phyloP scores from a whole-genome alignment of 352 stramenopile species.

The Pythium diclinum region DNA sequence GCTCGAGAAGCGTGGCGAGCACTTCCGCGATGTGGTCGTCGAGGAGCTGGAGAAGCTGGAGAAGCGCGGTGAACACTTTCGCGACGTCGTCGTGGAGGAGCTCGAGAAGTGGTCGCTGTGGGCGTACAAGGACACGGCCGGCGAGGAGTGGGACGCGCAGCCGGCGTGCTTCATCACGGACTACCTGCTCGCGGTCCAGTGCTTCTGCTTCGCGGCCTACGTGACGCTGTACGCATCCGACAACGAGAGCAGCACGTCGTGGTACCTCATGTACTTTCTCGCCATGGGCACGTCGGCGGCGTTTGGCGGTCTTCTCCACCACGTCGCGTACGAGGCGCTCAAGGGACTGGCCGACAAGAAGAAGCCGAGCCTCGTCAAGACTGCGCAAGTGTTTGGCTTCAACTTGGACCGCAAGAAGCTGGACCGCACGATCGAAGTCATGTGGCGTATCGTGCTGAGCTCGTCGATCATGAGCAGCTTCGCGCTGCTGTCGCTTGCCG shows the following conservation, averaged over 20 bases:
- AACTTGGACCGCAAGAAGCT: constrained; percentile 66
- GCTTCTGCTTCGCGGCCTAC: constrained; percentile 79
- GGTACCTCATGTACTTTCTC: constrained; percentile 88
- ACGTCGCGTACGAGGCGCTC: constrained; percentile 79
- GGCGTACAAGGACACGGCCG: constrained; percentile 67
- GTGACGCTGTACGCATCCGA: constrained; percentile 64
- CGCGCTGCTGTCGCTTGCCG: constrained; percentile 69
- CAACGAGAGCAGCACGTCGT: constrained; percentile 46
- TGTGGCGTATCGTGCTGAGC: constrained; percentile 81
- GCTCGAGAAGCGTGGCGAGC: constrained; percentile 59
- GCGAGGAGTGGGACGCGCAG: constrained; percentile 84
- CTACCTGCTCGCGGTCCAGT: constrained; percentile 81
- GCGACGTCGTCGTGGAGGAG: constrained; percentile 55
- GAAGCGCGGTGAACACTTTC: constrained; percentile 51
- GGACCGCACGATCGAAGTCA: constrained; percentile 64
- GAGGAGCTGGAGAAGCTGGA: constrained; percentile 48
- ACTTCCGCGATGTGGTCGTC: constrained; percentile 60
- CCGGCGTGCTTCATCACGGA: constrained; percentile 87
- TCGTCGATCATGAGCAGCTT: constrained; percentile 87
- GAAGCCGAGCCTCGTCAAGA: constrained; percentile 60
- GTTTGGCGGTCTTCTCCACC: constrained; percentile 75
- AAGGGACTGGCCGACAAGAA: constrained; percentile 68
- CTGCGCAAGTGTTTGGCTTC: constrained; percentile 69
- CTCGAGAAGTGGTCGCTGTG: constrained; percentile 61
- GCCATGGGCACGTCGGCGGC: constrained; percentile 76